Evolutionary conservation across 345 rosid species (phyloP).

Genomic region (Geranium brycei): DNA sequence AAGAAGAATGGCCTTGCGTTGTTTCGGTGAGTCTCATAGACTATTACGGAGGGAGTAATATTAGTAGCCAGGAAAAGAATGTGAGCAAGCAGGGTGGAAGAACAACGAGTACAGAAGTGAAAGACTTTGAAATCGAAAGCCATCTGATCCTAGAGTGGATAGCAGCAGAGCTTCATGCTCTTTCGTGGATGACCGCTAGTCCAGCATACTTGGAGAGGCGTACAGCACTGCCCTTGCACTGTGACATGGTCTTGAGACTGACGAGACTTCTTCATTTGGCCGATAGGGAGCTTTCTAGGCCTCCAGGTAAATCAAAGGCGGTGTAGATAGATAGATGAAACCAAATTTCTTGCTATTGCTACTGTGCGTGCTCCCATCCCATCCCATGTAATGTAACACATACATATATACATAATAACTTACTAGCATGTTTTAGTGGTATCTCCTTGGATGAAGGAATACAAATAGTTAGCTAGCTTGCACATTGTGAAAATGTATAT

Average conservation of each 20-base stretch:
- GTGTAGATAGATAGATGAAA: slow-evolving; percentile 1
- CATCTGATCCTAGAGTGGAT: slow-evolving; percentile 70
- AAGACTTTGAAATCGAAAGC: slow-evolving; percentile 62
- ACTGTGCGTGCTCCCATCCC: too few species aligned
- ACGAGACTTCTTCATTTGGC: slow-evolving; percentile 97
- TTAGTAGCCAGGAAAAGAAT: slow-evolving; percentile 38
- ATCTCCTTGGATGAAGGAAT: too few species aligned
- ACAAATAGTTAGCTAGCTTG: too few species aligned
- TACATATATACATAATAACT: not conserved
- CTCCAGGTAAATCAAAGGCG: slow-evolving; percentile 29
- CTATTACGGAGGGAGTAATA: slow-evolving; percentile 58
- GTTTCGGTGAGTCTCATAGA: slow-evolving; percentile 81
- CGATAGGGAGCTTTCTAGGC: slow-evolving; percentile 55
- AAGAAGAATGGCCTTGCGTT: slow-evolving; percentile 93
- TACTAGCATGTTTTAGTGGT: too few species aligned
- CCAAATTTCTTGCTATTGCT: not conserved
- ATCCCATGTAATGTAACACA: slow-evolving; percentile 3
- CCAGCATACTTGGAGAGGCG: slow-evolving; percentile 79
- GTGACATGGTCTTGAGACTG: slow-evolving; percentile 90
- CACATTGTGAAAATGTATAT: too few species aligned
- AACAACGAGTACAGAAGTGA: slow-evolving; percentile 39
- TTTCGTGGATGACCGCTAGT: slow-evolving; percentile 96
- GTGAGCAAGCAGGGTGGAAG: slow-evolving; percentile 51
- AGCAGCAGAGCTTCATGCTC: slow-evolving; percentile 91
- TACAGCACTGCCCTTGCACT: slow-evolving; percentile 79